A percentile compares a stretch with the other conserved stretches of the same genome.
phyloP scores from a whole-genome alignment of 768 basidiomycete genomes.

The Bullera alba region DNA sequence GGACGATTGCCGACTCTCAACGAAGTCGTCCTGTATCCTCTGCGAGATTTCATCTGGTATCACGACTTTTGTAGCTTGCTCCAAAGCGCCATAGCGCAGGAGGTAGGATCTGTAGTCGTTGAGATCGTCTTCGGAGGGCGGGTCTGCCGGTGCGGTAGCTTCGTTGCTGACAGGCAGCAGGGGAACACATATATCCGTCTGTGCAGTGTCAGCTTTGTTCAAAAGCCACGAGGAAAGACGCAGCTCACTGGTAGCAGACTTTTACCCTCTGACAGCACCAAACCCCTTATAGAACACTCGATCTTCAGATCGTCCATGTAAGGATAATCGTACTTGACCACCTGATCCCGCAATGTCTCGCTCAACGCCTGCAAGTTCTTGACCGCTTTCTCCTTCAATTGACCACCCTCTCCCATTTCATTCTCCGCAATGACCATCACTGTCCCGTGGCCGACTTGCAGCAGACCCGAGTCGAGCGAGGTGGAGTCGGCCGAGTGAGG shows the following conservation, averaged over 20 bases:
- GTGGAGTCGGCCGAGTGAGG: constrained; percentile 19
- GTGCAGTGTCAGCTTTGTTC: background rate
- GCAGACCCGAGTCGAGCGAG: constrained; percentile 31
- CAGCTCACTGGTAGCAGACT: constrained; percentile 39
- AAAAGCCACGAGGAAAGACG: background rate
- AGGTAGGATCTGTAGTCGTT: background rate
- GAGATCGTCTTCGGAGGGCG: background rate
- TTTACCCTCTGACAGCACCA: constrained; percentile 38
- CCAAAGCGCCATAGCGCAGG: background rate
- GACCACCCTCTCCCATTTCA: constrained; percentile 37
- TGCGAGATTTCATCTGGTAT: constrained; percentile 34
- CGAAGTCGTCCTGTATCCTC: constrained; percentile 37
- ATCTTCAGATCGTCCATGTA: constrained; percentile 43
- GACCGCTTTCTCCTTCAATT: constrained; percentile 37
- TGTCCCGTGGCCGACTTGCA: constrained; percentile 37
- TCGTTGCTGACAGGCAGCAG: background rate
- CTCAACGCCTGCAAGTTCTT: constrained; percentile 35
- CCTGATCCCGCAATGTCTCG: constrained; percentile 29
- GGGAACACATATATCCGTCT: constrained; percentile 18
- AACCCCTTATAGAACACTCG: constrained; percentile 30
- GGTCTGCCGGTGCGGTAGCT: no score
- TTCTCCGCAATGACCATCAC: constrained; percentile 38
- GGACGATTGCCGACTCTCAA: constrained; percentile 16
- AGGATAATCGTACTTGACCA: constrained; percentile 41
- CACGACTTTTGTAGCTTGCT: constrained; percentile 11